Base-by-base conservation (phyloP, 306 rosid species). In the Echinosophora koreensis region DNA sequence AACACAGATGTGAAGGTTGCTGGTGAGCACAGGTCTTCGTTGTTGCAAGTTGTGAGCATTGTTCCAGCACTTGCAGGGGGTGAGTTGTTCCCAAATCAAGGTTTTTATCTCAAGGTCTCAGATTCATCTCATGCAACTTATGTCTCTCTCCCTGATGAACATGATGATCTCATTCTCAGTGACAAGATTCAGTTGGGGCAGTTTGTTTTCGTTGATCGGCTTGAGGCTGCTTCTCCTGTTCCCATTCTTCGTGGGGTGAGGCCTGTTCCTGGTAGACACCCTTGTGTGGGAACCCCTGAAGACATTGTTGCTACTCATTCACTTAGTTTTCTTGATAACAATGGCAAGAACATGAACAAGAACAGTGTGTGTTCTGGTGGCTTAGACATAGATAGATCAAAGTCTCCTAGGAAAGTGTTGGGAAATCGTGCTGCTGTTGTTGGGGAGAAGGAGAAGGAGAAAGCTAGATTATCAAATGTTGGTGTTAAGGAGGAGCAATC, bases 121-220 rank as follows among this genome's bases (percentile, higher is more conserved):
- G 99, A 96, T 84, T 96, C 99, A 8, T 88, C 97, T 64, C 99
- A 96, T 64, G 99, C 99, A 22, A 91, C 99, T 3, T 96, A 91
- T 55, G 98, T 96, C 2, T 96, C 99, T 56, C 84, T 96, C 2
- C 99, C 96, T 66, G 98, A 96, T 82, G 98, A 92, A 50, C 93
- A 96, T 66, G 97, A 91, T 77, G 99, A 96, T 89, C 89, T 96
- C 15, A 96, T 96, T 85, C 91, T 89, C 8, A 96, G 98, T 70
- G 99, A 96, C 61, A 92, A 96, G 86, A 96, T 96, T 77, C 99
- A 92, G 77, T 68, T 96, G 79, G 99, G 99, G 74, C 99, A 96
- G 90, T 96, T 92, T 61, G 87, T 96, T 74, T 94, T 92, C 65
- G 93, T 89, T 61, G 99, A 96, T 69, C 92, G 98, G 41, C 83